phyloP scores from a whole-genome alignment of 495 filamentous ascomycete species.

The Daldinia loculata region DNA sequence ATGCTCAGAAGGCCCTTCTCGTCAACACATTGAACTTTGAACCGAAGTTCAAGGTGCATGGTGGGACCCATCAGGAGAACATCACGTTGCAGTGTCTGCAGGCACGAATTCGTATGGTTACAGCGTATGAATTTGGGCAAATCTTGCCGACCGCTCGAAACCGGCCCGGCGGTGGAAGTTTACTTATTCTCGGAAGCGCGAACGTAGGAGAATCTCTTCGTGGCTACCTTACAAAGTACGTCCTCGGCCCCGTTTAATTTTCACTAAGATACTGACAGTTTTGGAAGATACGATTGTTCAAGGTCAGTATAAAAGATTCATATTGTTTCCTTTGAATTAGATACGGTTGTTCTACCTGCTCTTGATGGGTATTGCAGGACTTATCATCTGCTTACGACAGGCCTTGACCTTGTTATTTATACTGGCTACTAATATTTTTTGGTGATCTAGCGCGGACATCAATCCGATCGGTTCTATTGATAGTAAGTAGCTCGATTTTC shows the following conservation, averaged over 20 bases:
- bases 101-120: conserved; percentile 81
- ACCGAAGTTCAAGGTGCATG: conserved; percentile 72
- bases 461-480: conserved; percentile 78
- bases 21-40: conserved; percentile 50
- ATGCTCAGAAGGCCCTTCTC: conserved; percentile 50
- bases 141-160: conserved; percentile 70
- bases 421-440: conserved; percentile 2
- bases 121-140: conserved; percentile 77
- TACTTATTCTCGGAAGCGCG: conserved; percentile 53
- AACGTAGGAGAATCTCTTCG: conserved; percentile 68
- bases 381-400: neutral
- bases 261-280: conserved; percentile 1
- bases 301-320: conserved; percentile 13
- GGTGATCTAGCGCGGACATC: conserved; percentile 57
- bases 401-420: neutral
- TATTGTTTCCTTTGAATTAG: too few relatives aligned
- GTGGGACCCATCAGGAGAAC: conserved; percentile 66
- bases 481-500: conserved; percentile 53
- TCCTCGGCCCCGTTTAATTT: neutral
- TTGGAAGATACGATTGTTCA: conserved; percentile 31
- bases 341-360: neutral
- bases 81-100: conserved; percentile 85
- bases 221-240: conserved; percentile 64
- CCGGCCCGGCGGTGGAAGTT: conserved; percentile 54
- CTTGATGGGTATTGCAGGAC: neutral